Conservation (phyloP, 148 eudicot species). For the Spergularia marina region DNA sequence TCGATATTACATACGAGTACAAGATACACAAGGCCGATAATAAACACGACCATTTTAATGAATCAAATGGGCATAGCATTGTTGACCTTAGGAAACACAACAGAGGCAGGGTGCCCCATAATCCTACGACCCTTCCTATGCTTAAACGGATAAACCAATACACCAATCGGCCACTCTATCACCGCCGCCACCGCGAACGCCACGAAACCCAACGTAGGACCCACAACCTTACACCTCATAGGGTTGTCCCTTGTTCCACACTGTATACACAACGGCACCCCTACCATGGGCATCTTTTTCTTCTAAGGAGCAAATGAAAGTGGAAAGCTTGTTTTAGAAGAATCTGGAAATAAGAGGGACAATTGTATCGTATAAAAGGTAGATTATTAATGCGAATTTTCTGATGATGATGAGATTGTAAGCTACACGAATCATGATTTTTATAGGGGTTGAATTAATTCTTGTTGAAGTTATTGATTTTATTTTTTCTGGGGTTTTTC, state of each 20-base stretch:
- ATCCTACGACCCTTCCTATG: constrained; percentile 67
- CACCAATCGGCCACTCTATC: constrained; percentile 88
- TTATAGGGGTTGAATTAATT: neutral
- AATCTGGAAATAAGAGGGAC: constrained; percentile 8
- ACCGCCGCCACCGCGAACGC: constrained; percentile 69
- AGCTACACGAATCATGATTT: constrained; percentile 28
- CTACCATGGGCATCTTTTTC: constrained; percentile 27
- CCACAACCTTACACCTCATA: constrained; percentile 76
- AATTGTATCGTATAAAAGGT: constrained; percentile 21
- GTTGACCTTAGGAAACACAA: constrained; percentile 58
- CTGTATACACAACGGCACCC: constrained; percentile 60
- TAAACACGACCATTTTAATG: neutral
- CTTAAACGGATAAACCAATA: constrained; percentile 53
- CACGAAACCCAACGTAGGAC: constrained; percentile 75
- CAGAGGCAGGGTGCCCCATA: constrained; percentile 73
- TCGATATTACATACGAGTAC: too few relatives aligned
- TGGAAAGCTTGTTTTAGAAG: neutral
- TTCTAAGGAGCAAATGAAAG: constrained; percentile 1
- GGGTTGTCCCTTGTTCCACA: constrained; percentile 72
- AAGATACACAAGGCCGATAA: neutral
- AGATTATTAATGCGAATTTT: constrained; percentile 19
- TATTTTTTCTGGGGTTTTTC: neutral
- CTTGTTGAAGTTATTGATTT: neutral
- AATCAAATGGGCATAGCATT: constrained; percentile 56
- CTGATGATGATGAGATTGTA: constrained; percentile 14